Base-by-base conservation (phyloP, 768 basidiomycete species). In the Macrolepiota dolichaula region DNA sequence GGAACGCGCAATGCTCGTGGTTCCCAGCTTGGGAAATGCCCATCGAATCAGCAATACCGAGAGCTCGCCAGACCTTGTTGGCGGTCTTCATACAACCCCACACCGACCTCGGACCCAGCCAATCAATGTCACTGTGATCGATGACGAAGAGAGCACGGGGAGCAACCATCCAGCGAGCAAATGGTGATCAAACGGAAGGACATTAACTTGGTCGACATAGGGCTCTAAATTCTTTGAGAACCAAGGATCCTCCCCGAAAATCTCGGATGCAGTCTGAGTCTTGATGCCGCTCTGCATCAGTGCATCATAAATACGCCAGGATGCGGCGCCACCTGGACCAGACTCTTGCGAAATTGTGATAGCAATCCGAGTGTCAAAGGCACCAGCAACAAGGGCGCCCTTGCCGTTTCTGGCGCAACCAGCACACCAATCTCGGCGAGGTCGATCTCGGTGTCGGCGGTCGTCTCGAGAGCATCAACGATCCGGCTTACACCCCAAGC, bases 361-460 rank as follows among this genome's bases (percentile, higher is more conserved):
- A 11, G 80, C 81, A 63, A 86, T 81, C 62, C 84, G 83, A 3
- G 74, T 69, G 62, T 86, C 84, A 68, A 85, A 83, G 22, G 84
- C 85, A 29, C 84, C 84, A 32, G 79, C 83, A 55, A 84, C 77
- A 38, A 84, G 73, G 1, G 84, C 83, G 55, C 84, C 85, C 71
- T 86, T 86, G 63, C 85, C 85, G 63, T 85, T 77, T 46, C 84
- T 76, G 25, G 84, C 85, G 69, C 85, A 86, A 11, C 84, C 84
- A 4, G 83, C 37, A 85, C 83, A 29, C 74, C 84, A 59, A 85
- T 75, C 65, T 76, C 76, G 37, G 69, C 69, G 24, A 77, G 66
- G 69, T 86, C 76, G 70, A 86, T 80, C 49, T 77, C 36, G 17
- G 59, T 25, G 36, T 69, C 56, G 25, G 83, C 74, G 0, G 78